phyloP scores from a whole-genome alignment of 169 alveolate species.

The Cryptosporidium sp. region DNA sequence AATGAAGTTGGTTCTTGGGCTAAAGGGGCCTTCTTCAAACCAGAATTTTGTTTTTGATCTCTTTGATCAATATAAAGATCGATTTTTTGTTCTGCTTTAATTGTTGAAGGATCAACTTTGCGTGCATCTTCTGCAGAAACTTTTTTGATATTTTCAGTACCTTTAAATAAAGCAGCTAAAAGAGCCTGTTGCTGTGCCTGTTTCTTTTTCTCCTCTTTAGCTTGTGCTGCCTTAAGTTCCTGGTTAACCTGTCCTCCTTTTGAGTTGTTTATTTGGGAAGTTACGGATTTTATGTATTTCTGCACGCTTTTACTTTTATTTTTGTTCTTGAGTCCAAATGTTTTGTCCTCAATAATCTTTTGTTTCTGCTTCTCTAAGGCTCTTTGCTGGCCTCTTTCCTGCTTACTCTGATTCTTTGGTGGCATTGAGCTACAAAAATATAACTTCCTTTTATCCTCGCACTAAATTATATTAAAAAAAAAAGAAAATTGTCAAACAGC shows the following conservation, averaged over 20 bases:
- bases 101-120: slow-evolving; percentile 85
- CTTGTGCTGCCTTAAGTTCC: slow-evolving; percentile 82
- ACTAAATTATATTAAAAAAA: not conserved
- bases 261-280: slow-evolving; percentile 63
- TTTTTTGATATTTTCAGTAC: slow-evolving; percentile 87
- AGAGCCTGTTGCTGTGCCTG: slow-evolving; percentile 93
- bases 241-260: slow-evolving; percentile 75
- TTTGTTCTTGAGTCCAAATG: slow-evolving; percentile 98
- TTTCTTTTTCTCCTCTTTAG: slow-evolving; percentile 94
- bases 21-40: slow-evolving; percentile 32
- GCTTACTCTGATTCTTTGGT: slow-evolving; percentile 84
- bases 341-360: slow-evolving; percentile 97
- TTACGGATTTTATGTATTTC: slow-evolving; percentile 85
- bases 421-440: slow-evolving; percentile 75
- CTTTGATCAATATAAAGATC: slow-evolving; percentile 96
- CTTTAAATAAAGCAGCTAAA: slow-evolving; percentile 91
- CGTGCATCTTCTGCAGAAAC: slow-evolving; percentile 81
- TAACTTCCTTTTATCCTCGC: not conserved
- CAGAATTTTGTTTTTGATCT: slow-evolving; percentile 80
- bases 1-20: slow-evolving; percentile 76
- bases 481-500: not conserved
- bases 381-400: slow-evolving; percentile 90
- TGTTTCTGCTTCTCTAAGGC: slow-evolving; percentile 95
- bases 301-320: slow-evolving; percentile 96
- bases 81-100: slow-evolving; percentile 89